Evolutionary conservation across 2,329 filamentous ascomycete species (phyloP).

Genomic region (Arthrobotrys sinensis): DNA sequence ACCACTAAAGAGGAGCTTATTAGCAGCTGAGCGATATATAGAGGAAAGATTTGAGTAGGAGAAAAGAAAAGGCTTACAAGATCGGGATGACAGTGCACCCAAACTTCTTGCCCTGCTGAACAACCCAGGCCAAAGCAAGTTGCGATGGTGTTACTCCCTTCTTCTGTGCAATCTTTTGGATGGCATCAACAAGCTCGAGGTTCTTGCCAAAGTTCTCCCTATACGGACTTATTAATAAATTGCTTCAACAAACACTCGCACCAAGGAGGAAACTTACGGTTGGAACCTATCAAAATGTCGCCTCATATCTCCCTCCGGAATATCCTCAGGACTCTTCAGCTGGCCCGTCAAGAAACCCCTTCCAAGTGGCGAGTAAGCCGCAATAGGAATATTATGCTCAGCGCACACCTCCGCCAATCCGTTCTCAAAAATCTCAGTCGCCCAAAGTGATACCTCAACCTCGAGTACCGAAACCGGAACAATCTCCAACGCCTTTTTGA

Average conservation of each 20-base stretch:
- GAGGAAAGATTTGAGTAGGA: neutral
- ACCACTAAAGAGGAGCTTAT: conserved; percentile 30
- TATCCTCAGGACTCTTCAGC: conserved; percentile 72
- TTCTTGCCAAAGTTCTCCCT: conserved; percentile 75
- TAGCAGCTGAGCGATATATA: neutral
- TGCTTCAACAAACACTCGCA: neutral
- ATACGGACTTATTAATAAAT: neutral
- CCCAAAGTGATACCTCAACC: conserved; percentile 72
- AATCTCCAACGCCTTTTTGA: conserved; percentile 70
- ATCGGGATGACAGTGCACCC: conserved; percentile 76
- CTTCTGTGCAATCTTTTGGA: conserved; percentile 74
- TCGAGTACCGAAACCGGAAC: conserved; percentile 70
- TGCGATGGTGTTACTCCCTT: conserved; percentile 77
- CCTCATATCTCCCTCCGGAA: conserved; percentile 72
- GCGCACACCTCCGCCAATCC: conserved; percentile 73
- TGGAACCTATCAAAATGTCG: conserved; percentile 74
- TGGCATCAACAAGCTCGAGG: conserved; percentile 74
- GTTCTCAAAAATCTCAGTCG: conserved; percentile 71
- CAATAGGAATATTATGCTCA: conserved; percentile 77
- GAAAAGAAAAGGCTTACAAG: conserved; percentile 69
- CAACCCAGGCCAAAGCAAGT: conserved; percentile 77
- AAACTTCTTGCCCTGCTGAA: conserved; percentile 70
- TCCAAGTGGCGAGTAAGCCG: conserved; percentile 81
- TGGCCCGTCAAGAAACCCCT: conserved; percentile 72
- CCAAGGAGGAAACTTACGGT: conserved; percentile 66